These are phyloP conservation scores for Colletotrichum orbiculare DNA, from an alignment of 2,329 filamentous ascomycete genomes.

Conservation along the genomic window DNA sequence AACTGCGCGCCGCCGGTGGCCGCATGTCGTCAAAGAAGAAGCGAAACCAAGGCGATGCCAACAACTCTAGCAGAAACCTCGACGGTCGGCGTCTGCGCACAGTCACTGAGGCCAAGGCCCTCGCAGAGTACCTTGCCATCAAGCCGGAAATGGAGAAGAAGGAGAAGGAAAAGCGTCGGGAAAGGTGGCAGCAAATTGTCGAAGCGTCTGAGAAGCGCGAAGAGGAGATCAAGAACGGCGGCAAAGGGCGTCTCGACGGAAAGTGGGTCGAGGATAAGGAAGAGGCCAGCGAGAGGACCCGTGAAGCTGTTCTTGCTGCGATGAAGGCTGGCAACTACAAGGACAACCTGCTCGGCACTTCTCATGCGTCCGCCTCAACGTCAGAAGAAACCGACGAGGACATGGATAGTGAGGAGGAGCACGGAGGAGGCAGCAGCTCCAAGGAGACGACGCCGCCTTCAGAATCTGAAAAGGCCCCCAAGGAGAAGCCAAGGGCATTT, in stretches of 20 bases:
- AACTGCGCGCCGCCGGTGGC: constrained; percentile 94
- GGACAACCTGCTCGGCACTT: constrained; percentile 68
- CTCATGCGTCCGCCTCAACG: constrained; percentile 57
- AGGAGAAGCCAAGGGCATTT: constrained; percentile 62
- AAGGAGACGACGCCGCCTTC: constrained; percentile 62
- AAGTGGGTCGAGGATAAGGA: constrained; percentile 97
- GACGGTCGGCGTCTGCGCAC: constrained; percentile 91
- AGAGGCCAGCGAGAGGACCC: constrained; percentile 84
- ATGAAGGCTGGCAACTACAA: constrained; percentile 73
- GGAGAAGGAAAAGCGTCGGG: constrained; percentile 86
- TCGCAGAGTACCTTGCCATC: constrained; percentile 93
- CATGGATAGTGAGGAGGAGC: constrained; percentile 47
- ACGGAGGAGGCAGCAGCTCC: constrained; percentile 55
- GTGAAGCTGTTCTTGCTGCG: constrained; percentile 77
- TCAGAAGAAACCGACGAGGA: constrained; percentile 47
- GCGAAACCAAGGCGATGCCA: constrained; percentile 82
- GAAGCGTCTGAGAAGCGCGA: constrained; percentile 85
- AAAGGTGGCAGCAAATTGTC: constrained; percentile 90
- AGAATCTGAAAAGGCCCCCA: constrained; percentile 51
- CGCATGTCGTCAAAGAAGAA: constrained; percentile 98
- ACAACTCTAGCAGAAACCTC: constrained; percentile 91
- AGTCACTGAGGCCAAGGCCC: constrained; percentile 92
- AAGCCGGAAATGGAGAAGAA: constrained; percentile 98
- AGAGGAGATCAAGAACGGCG: constrained; percentile 82
- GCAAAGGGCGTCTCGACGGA: constrained; percentile 79